phyloP scores from a whole-genome alignment of 495 filamentous ascomycete genomes.

The Pseudotulostoma volvatum region DNA sequence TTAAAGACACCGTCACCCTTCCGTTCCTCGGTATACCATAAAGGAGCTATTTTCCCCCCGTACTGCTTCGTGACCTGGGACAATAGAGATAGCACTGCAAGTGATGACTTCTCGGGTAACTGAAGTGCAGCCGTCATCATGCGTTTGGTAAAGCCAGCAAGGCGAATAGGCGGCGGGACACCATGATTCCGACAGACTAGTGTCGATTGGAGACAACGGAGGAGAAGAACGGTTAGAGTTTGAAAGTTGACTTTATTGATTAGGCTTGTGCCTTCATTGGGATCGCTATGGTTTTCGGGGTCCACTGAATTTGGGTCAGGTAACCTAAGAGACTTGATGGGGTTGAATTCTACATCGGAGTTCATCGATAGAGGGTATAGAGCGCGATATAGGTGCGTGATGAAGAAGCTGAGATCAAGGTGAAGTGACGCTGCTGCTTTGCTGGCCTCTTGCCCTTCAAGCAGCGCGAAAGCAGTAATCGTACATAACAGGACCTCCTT shows the following conservation, averaged over 20 bases:
- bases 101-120: conserved; percentile 69
- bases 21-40: conserved; percentile 83
- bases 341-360: conserved; percentile 69
- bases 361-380: conserved; percentile 62
- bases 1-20: conserved; percentile 64
- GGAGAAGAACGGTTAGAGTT: conserved; percentile 77
- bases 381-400: conserved; percentile 73
- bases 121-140: conserved; percentile 69
- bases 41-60: conserved; percentile 45
- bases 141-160: conserved; percentile 87
- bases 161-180: conserved; percentile 55
- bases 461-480: conserved; percentile 82
- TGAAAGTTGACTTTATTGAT: conserved; percentile 74
- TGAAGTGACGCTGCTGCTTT: conserved; percentile 50
- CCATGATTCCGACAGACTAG: conserved; percentile 36
- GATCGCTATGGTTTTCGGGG: conserved; percentile 17
- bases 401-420: conserved; percentile 89
- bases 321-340: conserved; percentile 60
- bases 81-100: conserved; percentile 60
- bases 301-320: conserved; percentile 38
- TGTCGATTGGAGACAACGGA: conserved; percentile 65
- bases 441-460: conserved; percentile 69
- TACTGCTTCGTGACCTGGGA: conserved; percentile 58
- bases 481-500: conserved; percentile 88
- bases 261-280: conserved; percentile 8